Evolutionary conservation across 2,329 filamentous ascomycete species (phyloP).

Genomic region (Stenocarpella maydis): DNA sequence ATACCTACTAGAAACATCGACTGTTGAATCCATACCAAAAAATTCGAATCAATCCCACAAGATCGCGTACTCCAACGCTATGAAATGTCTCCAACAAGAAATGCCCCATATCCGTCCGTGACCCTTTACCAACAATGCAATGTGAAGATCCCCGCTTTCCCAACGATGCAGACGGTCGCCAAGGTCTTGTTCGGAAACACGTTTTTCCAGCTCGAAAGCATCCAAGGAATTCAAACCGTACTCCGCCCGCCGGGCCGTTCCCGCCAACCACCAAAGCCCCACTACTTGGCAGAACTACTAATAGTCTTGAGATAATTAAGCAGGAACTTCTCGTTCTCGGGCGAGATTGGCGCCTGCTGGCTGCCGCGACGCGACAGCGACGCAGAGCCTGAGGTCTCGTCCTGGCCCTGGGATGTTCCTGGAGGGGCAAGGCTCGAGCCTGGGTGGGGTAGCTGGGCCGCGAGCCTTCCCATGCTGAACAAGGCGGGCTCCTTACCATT

Average conservation of each 20-base stretch:
- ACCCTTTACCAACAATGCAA: neutral
- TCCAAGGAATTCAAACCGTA: neutral
- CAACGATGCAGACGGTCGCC: neutral
- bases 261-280: too few relatives aligned
- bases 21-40: neutral
- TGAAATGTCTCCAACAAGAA: conserved; percentile 20
- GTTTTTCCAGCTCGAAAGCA: neutral
- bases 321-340: conserved; percentile 35
- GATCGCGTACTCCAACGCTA: conserved; percentile 25
- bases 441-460: conserved; percentile 3
- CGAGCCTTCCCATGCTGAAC: conserved; percentile 36
- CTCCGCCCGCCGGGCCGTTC: neutral
- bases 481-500: conserved; percentile 45
- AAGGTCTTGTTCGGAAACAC: neutral
- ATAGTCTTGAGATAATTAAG: conserved; percentile 35
- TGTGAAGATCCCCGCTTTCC: neutral
- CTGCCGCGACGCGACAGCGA: conserved; percentile 25
- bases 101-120: conserved; percentile 10
- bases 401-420: conserved; percentile 23
- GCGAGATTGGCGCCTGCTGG: conserved; percentile 33
- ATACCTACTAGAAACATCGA: neutral
- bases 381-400: conserved; percentile 5
- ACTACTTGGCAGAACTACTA: conserved; percentile 29
- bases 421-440: neutral
- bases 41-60: conserved; percentile 13